These are phyloP conservation scores for Salix brachista DNA, from an alignment of 345 rosid species.

Conservation along the genomic window DNA sequence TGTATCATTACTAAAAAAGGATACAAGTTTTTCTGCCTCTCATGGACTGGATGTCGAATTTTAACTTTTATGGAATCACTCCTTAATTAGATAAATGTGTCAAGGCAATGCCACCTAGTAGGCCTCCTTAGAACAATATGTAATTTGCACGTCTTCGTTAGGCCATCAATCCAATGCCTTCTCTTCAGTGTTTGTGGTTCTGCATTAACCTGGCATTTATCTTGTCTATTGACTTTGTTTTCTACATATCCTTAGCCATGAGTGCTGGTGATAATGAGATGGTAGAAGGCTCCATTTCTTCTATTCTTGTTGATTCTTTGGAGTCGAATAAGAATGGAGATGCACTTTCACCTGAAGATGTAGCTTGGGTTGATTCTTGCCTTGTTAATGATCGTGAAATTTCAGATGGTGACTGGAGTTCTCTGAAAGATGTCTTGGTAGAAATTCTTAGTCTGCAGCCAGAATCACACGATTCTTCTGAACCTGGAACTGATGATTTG, in stretches of 20 bases:
- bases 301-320: constrained; percentile 24
- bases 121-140: not conserved
- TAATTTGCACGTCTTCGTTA: not conserved
- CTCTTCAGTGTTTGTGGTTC: not conserved
- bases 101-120: not conserved
- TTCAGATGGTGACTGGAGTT: constrained; percentile 43
- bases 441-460: constrained; percentile 44
- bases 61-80: not conserved
- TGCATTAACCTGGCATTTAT: not conserved
- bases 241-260: constrained; percentile 20
- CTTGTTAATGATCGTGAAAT: constrained; percentile 41
- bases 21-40: not conserved
- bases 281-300: constrained; percentile 21
- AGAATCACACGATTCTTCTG: constrained; percentile 25
- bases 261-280: constrained; percentile 18
- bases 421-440: constrained; percentile 48
- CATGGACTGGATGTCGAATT: not conserved
- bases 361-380: constrained; percentile 77
- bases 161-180: not conserved
- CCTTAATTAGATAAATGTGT: not conserved
- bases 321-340: constrained; percentile 23
- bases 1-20: not conserved
- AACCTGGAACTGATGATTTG: constrained; percentile 13
- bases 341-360: constrained; percentile 44
- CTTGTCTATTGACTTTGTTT: constrained; percentile 5